A percentile compares a stretch with the other conserved stretches of the same genome.
Conservation (phyloP, 495 filamentous ascomycete genomes). For the Daldinia loculata region DNA sequence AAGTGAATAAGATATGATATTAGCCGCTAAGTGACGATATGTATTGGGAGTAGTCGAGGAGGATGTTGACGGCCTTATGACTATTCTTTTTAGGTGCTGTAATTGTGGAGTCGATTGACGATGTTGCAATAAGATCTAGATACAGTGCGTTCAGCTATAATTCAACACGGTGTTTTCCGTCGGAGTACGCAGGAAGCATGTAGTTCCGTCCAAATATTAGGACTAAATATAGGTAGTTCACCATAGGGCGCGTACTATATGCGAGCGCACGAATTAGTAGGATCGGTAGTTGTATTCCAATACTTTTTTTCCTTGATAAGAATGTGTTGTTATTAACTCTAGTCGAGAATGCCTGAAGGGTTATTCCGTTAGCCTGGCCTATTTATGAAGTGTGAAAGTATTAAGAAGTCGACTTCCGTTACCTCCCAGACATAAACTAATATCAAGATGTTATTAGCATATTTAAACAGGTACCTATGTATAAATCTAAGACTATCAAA, state of each 20-base stretch:
- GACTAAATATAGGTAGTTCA: background rate
- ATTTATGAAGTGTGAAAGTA: no score
- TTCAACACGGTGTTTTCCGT: slow-evolving; percentile 23
- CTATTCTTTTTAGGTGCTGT: background rate
- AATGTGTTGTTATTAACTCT: no score
- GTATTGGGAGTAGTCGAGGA: background rate
- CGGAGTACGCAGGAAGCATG: slow-evolving; percentile 31
- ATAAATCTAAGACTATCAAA: no score
- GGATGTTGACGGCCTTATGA: slow-evolving; percentile 13
- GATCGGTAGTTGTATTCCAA: background rate
- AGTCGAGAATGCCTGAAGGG: no score
- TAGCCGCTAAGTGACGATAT: background rate
- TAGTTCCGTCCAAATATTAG: background rate
- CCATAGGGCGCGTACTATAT: background rate
- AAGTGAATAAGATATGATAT: background rate
- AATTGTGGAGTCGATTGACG: slow-evolving; percentile 26
- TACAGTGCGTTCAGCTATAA: slow-evolving; percentile 9
- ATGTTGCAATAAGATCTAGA: slow-evolving; percentile 17
- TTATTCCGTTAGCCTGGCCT: no score
- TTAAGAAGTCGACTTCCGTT: no score
- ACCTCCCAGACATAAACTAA: no score
- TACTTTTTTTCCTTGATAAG: no score
- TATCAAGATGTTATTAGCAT: no score
- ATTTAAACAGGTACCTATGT: no score
- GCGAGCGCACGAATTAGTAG: background rate